Base-by-base conservation (phyloP, 371 early-diverging fungal species). In the Actinomucor elegans region DNA sequence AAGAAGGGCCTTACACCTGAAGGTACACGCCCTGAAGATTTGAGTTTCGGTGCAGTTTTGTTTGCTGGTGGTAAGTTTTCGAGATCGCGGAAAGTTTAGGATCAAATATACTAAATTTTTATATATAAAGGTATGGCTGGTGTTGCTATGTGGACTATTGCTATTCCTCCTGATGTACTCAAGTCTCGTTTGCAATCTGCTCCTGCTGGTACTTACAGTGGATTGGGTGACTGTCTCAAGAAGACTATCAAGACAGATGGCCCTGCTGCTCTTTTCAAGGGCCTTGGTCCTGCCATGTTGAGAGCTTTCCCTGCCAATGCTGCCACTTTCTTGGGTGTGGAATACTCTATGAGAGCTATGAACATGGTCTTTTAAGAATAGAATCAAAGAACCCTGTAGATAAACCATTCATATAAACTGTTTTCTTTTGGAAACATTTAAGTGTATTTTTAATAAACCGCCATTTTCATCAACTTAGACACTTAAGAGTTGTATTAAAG, bases 161-260 rank as follows among this genome's bases (percentile, higher is more conserved):
- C 91, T 45, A 84, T 84, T 76, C 98, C 98, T 14, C 93, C 95
- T 34, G 97, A 97, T 84, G 97, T 96, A 31, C 83, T 98, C 71
- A 98, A 98, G 76, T 95, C 96, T 31, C 90, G 96, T 37, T 86
- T 96, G 56, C 98, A 98, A 80, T 84, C 97, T 11, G 89, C 96
- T 0, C 94, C 97, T 21, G 90, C 91, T 47, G 98, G 97, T 46
- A 94, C 89, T 38, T 96, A 96, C 79, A 81, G 75, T 26, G 96
- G 96, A 29, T 61, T 88, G 47, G 52, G 74, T 14, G 89, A 91
- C 63, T 89, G 89, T 45, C 89, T 95, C 59, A 68, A 88, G 27
- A 84, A 97, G 70, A 77, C 90, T 45, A 71, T 95, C 73, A 89
- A 81, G 57, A 75, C 76, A 23, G 98, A 97, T 73, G 98, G 98